phyloP scores from a whole-genome alignment of 2,329 filamentous ascomycete genomes.

The Paecilomyces variotii region DNA sequence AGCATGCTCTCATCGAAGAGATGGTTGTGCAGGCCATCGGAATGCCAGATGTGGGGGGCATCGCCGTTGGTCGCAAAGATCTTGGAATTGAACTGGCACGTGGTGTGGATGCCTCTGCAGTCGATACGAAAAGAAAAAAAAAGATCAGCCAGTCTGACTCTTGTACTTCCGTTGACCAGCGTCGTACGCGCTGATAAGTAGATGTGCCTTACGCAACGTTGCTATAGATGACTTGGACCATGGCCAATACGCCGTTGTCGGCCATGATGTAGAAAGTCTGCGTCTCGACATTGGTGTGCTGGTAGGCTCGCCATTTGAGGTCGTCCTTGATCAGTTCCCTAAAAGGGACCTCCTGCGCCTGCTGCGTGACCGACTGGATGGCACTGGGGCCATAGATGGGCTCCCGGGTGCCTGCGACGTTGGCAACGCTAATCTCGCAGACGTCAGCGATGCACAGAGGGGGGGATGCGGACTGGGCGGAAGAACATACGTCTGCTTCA shows the following conservation, averaged over 20 bases:
- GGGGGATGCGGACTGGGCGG: constrained; percentile 1
- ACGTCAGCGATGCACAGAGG: constrained; percentile 8
- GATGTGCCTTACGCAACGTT: constrained; percentile 70
- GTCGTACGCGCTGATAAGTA: constrained; percentile 4
- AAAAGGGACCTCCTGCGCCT: constrained; percentile 69
- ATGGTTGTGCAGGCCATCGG: constrained; percentile 68
- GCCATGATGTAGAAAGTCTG: constrained; percentile 87
- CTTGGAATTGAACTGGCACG: constrained; percentile 90
- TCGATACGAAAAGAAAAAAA: constrained; percentile 6
- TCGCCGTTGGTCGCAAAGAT: constrained; percentile 70
- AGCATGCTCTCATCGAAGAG: constrained; percentile 78
- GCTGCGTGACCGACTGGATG: constrained; percentile 75
- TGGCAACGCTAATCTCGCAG: constrained; percentile 43
- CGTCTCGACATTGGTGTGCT: constrained; percentile 86
- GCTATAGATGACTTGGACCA: constrained; percentile 93
- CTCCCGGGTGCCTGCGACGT: constrained; percentile 92
- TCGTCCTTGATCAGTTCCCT: constrained; percentile 71
- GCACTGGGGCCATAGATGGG: constrained; percentile 88
- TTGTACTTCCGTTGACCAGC: not conserved
- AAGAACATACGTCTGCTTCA: constrained; percentile 71
- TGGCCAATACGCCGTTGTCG: constrained; percentile 66
- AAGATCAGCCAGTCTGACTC: constrained; percentile 4
- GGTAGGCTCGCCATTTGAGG: constrained; percentile 72
- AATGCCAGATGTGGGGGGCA: constrained; percentile 73
- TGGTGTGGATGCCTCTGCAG: constrained; percentile 74